Base-by-base conservation (phyloP, 768 basidiomycete genomes). In the Mycena rebaudengoi region DNA sequence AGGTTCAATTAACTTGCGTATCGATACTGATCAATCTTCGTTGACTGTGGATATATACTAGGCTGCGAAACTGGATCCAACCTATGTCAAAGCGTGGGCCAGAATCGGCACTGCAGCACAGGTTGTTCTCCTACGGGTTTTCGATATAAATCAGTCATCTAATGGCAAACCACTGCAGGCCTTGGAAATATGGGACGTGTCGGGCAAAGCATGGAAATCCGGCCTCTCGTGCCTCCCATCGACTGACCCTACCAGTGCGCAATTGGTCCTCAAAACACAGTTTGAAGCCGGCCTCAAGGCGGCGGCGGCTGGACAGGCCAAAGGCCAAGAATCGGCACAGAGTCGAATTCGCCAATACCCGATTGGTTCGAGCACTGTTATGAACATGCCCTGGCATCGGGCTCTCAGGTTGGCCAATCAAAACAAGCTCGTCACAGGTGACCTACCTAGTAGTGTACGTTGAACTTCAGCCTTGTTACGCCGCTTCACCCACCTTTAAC, bases 11-110 rank as follows among this genome's bases (percentile, higher is more conserved):
- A 20, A 30, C 46, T 49, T 49, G 28, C 45, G 29, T 18, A 16
- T 29, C 57, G 8, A 18, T 46, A 20, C 5, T 28, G 32, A 29
- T 28, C 14, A 41, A 55, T 21, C 28, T 35, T 35, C 26, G 12
- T 32, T 13, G n/a, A 23, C 39, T 23, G 25, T 6, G 25, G 11
- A 28, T 18, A n/a, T 28, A 16, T 11, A 16, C 2, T 45, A 79
- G 81, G 80, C 81, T 16, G 76, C 74, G 12, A 65, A 76, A 25
- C 63, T 80, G 11, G 80, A 83, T 65, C 76, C 82, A 14, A 69
- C 64, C 3, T 83, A 81, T 56, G 71, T 73, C 3, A 83, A 83
- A 64, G 81, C 73, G 20, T 83, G 79, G 78, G 75, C 73, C 21
- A 70, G 83, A 56, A 72, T 80, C 14, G 82, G 74, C 21, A 69